Conservation (phyloP, 2,329 filamentous ascomycete genomes). For the Fusarium virguliforme region DNA sequence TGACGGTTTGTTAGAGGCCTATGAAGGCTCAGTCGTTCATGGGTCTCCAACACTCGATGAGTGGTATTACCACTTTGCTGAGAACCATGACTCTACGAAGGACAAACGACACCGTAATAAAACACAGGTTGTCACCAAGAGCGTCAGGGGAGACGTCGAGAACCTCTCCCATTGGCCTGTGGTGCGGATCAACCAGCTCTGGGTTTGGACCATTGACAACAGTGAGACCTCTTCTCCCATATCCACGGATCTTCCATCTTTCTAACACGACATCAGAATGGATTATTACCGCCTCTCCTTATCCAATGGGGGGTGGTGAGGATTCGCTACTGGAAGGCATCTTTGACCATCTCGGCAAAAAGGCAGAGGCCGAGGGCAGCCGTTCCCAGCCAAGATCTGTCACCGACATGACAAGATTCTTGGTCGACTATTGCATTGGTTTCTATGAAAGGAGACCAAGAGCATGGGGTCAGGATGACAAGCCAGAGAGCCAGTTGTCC, state of each 20-base stretch:
- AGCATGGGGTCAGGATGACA: no score
- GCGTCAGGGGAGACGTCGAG: no score
- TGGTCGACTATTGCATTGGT: constrained; percentile 16
- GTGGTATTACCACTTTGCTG: constrained; percentile 14
- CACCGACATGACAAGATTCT: background rate
- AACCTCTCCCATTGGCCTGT: background rate
- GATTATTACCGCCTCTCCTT: constrained; percentile 7
- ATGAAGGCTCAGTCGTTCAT: background rate
- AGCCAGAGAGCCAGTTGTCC: accelerated
- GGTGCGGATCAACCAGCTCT: constrained; percentile 9
- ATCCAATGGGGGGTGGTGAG: background rate
- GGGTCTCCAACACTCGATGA: constrained; percentile 7
- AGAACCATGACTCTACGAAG: background rate
- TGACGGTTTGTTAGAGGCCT: background rate
- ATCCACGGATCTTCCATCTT: no score
- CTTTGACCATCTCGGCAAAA: background rate
- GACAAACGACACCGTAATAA: background rate
- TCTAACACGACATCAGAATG: constrained; percentile 4
- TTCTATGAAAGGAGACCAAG: background rate
- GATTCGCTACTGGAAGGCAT: background rate
- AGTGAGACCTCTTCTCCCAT: background rate
- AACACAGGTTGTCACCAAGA: constrained; percentile 6
- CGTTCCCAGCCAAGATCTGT: background rate
- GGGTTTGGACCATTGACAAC: constrained; percentile 11
- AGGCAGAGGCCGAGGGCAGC: background rate